Evolutionary conservation across 768 basidiomycete genomes (phyloP).

Genomic region (Kockovaella imperatae): DNA sequence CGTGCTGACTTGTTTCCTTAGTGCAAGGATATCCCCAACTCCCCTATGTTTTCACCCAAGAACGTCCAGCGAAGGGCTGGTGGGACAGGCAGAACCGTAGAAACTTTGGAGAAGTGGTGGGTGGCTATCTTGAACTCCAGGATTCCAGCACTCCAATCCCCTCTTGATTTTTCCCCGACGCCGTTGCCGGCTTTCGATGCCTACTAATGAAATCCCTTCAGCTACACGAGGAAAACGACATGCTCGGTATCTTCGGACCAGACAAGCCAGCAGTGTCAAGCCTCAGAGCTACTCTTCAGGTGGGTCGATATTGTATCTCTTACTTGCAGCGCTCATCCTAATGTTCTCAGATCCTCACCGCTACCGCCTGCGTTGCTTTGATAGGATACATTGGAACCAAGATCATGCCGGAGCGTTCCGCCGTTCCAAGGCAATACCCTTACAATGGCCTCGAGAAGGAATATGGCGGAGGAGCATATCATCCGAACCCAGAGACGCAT

Average conservation of each 20-base stretch:
- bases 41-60: constrained; percentile 39
- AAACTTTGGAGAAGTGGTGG: constrained; percentile 46
- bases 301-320: constrained; percentile 10
- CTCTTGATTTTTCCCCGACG: background rate
- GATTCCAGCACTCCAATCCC: background rate
- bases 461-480: constrained; percentile 29
- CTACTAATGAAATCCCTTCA: constrained; percentile 10
- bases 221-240: constrained; percentile 48
- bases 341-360: constrained; percentile 30
- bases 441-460: constrained; percentile 43
- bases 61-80: constrained; percentile 43
- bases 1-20: constrained; percentile 7
- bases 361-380: constrained; percentile 35
- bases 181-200: background rate
- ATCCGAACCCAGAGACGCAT: constrained; percentile 22
- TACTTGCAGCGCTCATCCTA: background rate
- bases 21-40: constrained; percentile 47
- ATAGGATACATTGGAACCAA: constrained; percentile 36
- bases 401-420: constrained; percentile 28
- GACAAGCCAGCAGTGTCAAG: constrained; percentile 45
- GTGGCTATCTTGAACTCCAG: constrained; percentile 6
- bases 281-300: constrained; percentile 34
- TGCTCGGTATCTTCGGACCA: constrained; percentile 47
- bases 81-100: constrained; percentile 47
- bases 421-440: constrained; percentile 39